These are phyloP conservation scores for Alternaria brassicae DNA, from an alignment of 2,329 filamentous ascomycete genomes.

Conservation along the genomic window DNA sequence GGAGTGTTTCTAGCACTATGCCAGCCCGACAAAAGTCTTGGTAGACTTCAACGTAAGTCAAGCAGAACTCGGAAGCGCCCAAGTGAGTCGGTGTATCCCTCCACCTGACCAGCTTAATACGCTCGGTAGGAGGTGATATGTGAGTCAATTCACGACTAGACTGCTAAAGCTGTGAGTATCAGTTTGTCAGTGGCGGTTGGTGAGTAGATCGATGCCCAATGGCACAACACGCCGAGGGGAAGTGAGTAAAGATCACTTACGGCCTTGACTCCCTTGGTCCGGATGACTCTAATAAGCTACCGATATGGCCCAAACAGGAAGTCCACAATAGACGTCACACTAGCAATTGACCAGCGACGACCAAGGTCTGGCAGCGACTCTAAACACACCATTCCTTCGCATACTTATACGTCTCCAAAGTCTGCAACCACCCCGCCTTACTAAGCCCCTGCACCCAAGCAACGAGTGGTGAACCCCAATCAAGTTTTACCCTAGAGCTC, in stretches of 20 bases:
- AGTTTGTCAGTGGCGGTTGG: not conserved
- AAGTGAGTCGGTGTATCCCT: not conserved
- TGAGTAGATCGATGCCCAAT: not conserved
- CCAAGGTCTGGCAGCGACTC: not conserved
- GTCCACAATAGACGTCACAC: conserved; percentile 8
- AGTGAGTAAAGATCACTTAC: not conserved
- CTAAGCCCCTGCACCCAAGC: conserved; percentile 4
- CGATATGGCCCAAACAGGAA: conserved; percentile 2
- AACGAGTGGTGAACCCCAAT: not conserved
- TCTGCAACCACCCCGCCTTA: conserved; percentile 10
- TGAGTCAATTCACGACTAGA: not conserved
- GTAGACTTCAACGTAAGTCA: not conserved
- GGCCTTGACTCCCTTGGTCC: not conserved
- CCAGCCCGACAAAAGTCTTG: not conserved
- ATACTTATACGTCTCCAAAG: conserved; percentile 1
- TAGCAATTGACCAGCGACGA: not conserved
- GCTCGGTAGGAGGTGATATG: not conserved
- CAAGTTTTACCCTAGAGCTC: conserved; percentile 8
- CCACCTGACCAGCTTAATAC: not conserved
- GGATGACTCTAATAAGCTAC: not conserved
- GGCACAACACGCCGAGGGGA: not conserved
- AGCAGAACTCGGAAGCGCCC: no score
- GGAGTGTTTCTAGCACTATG: not conserved
- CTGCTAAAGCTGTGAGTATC: not conserved
- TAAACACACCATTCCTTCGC: not conserved